Evolutionary conservation across 495 filamentous ascomycete genomes (phyloP).

Genomic region (Copromyces sp.): DNA sequence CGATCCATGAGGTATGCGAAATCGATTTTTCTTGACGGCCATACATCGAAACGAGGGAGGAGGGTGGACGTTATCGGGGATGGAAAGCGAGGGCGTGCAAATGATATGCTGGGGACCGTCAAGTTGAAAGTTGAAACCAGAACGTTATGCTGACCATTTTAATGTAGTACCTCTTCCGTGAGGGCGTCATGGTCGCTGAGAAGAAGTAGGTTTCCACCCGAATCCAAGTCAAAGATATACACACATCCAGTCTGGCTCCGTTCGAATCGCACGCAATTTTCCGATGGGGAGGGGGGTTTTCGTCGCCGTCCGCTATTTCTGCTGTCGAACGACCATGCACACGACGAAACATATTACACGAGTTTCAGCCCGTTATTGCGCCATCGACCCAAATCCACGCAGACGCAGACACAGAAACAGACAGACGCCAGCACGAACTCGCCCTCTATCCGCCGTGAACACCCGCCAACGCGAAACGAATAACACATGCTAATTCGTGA

Average conservation of each 20-base stretch:
- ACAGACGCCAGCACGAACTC: background rate
- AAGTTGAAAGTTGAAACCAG: background rate
- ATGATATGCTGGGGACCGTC: background rate
- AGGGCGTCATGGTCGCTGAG: slow-evolving; percentile 98
- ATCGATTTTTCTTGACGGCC: background rate
- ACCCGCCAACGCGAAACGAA: background rate
- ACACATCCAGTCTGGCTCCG: background rate
- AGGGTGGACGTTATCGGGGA: background rate
- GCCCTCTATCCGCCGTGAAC: background rate
- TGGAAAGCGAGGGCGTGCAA: background rate
- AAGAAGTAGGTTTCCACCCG: slow-evolving; percentile 53
- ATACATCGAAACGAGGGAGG: background rate
- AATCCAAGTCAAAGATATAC: slow-evolving; percentile 4
- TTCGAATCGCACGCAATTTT: background rate
- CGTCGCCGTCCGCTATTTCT: background rate
- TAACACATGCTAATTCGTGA: slow-evolving; percentile 16
- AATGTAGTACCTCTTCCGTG: slow-evolving; percentile 92
- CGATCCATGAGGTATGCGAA: slow-evolving; percentile 71
- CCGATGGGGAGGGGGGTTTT: background rate
- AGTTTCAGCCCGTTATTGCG: slow-evolving; percentile 45
- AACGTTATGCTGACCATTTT: slow-evolving; percentile 25
- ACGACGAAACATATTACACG: background rate
- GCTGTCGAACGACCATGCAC: background rate
- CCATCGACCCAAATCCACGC: slow-evolving; percentile 52
- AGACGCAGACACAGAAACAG: background rate